Evolutionary conservation across 805 yeast species (phyloP).

Genomic region (Sugiyamaella boreocaroliniensis): DNA sequence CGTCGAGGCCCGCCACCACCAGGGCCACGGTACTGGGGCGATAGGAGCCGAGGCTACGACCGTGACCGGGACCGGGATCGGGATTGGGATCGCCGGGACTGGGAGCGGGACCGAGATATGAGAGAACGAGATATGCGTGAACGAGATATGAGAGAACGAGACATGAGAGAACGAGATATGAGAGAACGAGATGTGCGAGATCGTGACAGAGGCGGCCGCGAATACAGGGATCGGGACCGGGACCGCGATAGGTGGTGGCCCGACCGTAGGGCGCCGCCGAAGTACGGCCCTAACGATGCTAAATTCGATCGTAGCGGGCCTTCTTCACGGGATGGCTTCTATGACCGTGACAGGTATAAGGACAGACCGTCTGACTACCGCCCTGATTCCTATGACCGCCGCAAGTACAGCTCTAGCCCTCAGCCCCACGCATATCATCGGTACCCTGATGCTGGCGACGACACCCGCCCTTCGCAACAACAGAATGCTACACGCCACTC

Average conservation of each 20-base stretch:
- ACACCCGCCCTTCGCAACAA: neutral
- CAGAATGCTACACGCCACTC: neutral
- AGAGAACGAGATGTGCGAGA: neutral
- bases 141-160: neutral
- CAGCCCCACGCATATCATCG: neutral
- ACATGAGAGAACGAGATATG: neutral
- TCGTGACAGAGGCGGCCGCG: neutral
- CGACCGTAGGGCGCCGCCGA: neutral
- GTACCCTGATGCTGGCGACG: neutral
- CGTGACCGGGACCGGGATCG: conserved; percentile 11
- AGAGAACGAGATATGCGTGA: conserved; percentile 1
- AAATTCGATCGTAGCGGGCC: neutral
- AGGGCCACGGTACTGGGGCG: conserved; percentile 7
- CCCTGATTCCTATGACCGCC: neutral
- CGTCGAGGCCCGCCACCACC: conserved; percentile 2
- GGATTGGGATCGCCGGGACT: neutral
- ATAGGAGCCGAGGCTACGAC: neutral
- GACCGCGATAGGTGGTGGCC: conserved; percentile 7
- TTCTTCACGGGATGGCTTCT: conserved; percentile 9
- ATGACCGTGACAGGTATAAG: conserved; percentile 11
- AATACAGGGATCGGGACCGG: conserved; percentile 5
- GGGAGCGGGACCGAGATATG: neutral
- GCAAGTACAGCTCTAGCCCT: neutral
- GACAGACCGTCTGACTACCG: conserved; percentile 1
- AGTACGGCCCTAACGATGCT: neutral